Evolutionary conservation across 805 yeast genomes (phyloP).

Genomic region (Yarrowia sp.): DNA sequence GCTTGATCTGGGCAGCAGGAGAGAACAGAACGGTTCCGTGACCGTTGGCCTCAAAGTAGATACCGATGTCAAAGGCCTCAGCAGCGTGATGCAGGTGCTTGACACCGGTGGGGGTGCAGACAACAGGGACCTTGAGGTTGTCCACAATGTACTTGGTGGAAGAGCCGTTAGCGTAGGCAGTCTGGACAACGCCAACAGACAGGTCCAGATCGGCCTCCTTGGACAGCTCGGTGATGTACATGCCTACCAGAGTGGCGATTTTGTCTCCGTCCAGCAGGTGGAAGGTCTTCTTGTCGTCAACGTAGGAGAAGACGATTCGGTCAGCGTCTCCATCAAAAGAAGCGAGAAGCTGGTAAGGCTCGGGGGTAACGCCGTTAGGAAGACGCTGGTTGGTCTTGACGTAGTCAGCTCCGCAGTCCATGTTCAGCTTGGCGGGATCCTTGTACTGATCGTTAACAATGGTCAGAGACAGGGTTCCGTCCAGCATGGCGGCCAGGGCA

Average conservation of each 20-base stretch:
- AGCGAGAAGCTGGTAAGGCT: slow-evolving; percentile 63
- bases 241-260: slow-evolving; percentile 83
- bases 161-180: slow-evolving; percentile 97
- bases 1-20: slow-evolving; percentile 54
- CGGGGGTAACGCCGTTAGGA: slow-evolving; percentile 66
- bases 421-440: slow-evolving; percentile 68
- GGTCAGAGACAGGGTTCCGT: slow-evolving; percentile 53
- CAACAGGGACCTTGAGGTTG: slow-evolving; percentile 73
- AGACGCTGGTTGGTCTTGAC: slow-evolving; percentile 87
- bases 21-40: slow-evolving; percentile 95
- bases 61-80: slow-evolving; percentile 82
- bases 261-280: slow-evolving; percentile 85
- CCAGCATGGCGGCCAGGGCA: slow-evolving; percentile 56
- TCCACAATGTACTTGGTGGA: slow-evolving; percentile 76
- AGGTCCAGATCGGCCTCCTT: slow-evolving; percentile 54
- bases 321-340: slow-evolving; percentile 99
- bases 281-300: slow-evolving; percentile 49
- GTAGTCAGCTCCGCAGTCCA: slow-evolving; percentile 91
- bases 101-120: slow-evolving; percentile 94
- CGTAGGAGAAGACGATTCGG: slow-evolving; percentile 76
- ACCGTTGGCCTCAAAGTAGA: slow-evolving; percentile 98
- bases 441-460: slow-evolving; percentile 61
- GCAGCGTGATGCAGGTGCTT: slow-evolving; percentile 96
- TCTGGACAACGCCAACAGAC: slow-evolving; percentile 85
- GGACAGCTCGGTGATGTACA: slow-evolving; percentile 60